These are phyloP conservation scores for Mycena latifolia DNA, from an alignment of 768 basidiomycete genomes.

Conservation along the genomic window DNA sequence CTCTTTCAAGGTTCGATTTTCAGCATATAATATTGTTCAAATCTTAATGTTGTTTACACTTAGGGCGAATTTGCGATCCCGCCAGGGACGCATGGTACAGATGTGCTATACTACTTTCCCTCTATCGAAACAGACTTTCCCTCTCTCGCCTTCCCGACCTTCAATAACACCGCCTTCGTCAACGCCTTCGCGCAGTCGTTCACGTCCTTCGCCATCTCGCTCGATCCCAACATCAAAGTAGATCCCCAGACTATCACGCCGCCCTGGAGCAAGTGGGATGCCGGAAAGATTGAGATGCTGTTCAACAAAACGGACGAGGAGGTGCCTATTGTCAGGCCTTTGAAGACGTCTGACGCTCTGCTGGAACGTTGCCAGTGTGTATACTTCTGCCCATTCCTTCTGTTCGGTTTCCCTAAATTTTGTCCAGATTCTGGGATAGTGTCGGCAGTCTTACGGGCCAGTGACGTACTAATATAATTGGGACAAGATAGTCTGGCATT, in stretches of 20 bases:
- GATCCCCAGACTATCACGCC: constrained; percentile 18
- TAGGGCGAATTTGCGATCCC: constrained; percentile 14
- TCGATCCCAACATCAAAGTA: constrained; percentile 13
- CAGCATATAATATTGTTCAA: background rate
- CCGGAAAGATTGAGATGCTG: constrained; percentile 9
- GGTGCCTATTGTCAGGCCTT: background rate
- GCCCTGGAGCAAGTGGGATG: constrained; percentile 1
- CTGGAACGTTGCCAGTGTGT: constrained; percentile 9
- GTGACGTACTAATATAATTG: too few species aligned
- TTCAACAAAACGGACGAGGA: constrained; percentile 1
- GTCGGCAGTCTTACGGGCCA: constrained; percentile 14
- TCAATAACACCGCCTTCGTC: constrained; percentile 43
- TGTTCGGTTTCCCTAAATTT: too few species aligned
- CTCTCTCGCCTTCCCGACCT: background rate
- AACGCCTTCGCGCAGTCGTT: constrained; percentile 39
- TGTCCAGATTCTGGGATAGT: constrained; percentile 30
- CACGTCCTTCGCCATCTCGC: constrained; percentile 22
- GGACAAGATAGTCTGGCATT: too few species aligned
- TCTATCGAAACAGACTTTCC: background rate
- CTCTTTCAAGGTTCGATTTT: constrained; percentile 44
- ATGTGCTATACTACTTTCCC: constrained; percentile 37
- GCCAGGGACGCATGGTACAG: constrained; percentile 39
- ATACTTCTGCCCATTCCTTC: background rate
- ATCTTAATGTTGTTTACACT: background rate
- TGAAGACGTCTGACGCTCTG: background rate